A percentile compares a stretch with the other conserved stretches of the same genome.
Conservation (phyloP, 345 rosid species). For the Populus tremula region DNA sequence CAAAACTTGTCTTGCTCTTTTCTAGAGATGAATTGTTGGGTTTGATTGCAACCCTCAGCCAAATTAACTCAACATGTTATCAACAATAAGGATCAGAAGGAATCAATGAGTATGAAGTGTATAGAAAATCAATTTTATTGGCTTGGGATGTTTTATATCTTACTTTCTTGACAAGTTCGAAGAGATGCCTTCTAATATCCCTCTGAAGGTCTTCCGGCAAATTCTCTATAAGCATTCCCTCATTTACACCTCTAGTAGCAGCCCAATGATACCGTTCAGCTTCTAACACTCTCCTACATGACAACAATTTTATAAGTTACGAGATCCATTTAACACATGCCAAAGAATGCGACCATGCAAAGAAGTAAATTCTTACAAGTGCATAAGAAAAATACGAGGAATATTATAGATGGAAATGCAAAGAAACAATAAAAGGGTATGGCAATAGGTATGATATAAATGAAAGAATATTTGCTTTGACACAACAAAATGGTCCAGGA, state of each 20-base stretch:
- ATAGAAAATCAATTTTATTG: neutral
- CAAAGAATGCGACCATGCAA: neutral
- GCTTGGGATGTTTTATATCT: constrained; percentile 12
- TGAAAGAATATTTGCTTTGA: neutral
- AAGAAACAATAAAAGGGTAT: neutral
- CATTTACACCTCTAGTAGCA: constrained; percentile 87
- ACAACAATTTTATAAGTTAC: constrained; percentile 1
- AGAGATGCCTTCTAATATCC: constrained; percentile 86
- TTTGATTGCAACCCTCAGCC: neutral
- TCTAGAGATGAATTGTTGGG: neutral
- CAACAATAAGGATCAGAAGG: neutral
- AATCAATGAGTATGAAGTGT: neutral
- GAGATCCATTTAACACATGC: neutral
- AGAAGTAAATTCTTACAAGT: neutral
- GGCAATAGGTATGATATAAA: neutral
- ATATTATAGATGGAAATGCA: neutral
- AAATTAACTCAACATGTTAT: neutral
- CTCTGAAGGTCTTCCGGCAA: constrained; percentile 88
- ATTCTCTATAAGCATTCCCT: constrained; percentile 60
- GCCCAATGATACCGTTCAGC: constrained; percentile 90
- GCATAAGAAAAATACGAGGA: neutral
- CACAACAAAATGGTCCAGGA: no score
- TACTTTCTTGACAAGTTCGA: constrained; percentile 72
- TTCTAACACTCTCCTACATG: constrained; percentile 61
- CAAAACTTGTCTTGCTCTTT: neutral